Conservation (phyloP, 176 grass and related monocot species). For the Rhynchospora breviuscula region DNA sequence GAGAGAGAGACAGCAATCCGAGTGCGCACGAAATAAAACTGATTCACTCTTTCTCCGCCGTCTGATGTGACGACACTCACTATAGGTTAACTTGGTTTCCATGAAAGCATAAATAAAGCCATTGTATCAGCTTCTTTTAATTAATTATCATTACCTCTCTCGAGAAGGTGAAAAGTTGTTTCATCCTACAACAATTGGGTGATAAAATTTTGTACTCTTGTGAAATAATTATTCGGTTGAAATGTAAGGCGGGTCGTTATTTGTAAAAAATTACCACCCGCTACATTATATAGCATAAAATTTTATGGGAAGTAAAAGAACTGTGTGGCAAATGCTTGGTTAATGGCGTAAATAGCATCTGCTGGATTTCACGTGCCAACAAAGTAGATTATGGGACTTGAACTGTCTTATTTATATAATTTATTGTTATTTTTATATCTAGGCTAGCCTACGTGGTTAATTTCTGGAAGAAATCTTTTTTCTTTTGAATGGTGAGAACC, state of each 20-base stretch:
- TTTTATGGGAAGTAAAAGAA: neutral
- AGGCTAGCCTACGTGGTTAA: neutral
- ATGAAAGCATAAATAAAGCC: neutral
- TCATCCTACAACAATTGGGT: neutral
- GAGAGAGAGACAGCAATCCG: neutral
- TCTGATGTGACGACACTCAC: neutral
- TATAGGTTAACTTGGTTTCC: constrained; percentile 16
- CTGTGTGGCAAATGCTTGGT: neutral
- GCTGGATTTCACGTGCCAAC: constrained; percentile 7
- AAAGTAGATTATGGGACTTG: constrained; percentile 20
- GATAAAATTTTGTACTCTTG: neutral
- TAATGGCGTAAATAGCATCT: neutral
- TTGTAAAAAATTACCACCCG: neutral
- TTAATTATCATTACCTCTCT: neutral
- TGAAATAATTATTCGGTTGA: neutral
- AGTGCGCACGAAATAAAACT: neutral
- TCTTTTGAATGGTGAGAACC: neutral
- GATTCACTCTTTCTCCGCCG: neutral
- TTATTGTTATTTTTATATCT: neutral
- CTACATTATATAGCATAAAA: neutral
- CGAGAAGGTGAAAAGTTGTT: constrained; percentile 14
- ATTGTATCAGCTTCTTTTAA: neutral
- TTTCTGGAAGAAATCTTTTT: neutral
- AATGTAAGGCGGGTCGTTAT: neutral
- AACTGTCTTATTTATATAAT: constrained; percentile 12